phyloP scores from a whole-genome alignment of 1,284 basidiomycete genomes.

The Ganoderma lucidum region DNA sequence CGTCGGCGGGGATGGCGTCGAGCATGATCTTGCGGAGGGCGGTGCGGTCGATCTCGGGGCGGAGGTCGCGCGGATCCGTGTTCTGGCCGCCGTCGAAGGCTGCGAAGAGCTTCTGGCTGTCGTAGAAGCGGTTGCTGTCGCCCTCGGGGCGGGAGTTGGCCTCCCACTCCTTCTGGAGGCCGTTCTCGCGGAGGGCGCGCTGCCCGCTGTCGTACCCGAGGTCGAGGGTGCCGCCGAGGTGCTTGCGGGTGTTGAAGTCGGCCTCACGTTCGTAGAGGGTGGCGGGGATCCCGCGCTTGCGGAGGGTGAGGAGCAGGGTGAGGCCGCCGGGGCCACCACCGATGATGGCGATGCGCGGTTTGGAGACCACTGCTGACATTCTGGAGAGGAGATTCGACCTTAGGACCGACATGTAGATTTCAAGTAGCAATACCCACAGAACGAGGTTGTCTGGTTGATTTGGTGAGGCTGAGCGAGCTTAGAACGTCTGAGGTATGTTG shows the following conservation, averaged over 20 bases:
- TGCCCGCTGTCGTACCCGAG: constrained; percentile 27
- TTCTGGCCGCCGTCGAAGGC: not conserved
- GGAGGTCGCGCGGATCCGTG: constrained; percentile 7
- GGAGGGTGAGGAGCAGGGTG: constrained; percentile 23
- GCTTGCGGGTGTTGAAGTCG: constrained; percentile 8
- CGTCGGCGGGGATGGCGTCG: constrained; percentile 20
- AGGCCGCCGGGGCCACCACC: constrained; percentile 29
- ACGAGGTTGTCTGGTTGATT: no score
- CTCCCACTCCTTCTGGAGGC: constrained; percentile 20
- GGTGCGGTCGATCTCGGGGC: constrained; percentile 30
- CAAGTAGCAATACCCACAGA: not conserved
- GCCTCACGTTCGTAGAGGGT: constrained; percentile 33
- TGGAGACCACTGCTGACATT: not conserved
- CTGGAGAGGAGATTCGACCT: not conserved
- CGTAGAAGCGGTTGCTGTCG: constrained; percentile 18
- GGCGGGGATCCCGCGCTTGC: constrained; percentile 23
- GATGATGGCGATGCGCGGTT: constrained; percentile 29
- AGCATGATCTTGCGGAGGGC: constrained; percentile 25
- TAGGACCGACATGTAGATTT: not conserved
- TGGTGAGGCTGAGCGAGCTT: not conserved
- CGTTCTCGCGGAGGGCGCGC: constrained; percentile 31
- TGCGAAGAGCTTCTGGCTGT: constrained; percentile 12
- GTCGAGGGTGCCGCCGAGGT: constrained; percentile 31
- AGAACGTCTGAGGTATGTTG: not conserved
- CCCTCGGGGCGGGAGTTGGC: constrained; percentile 19